Conservation (phyloP, 2,329 filamentous ascomycete genomes). For the Ophiosphaerella korrae region DNA sequence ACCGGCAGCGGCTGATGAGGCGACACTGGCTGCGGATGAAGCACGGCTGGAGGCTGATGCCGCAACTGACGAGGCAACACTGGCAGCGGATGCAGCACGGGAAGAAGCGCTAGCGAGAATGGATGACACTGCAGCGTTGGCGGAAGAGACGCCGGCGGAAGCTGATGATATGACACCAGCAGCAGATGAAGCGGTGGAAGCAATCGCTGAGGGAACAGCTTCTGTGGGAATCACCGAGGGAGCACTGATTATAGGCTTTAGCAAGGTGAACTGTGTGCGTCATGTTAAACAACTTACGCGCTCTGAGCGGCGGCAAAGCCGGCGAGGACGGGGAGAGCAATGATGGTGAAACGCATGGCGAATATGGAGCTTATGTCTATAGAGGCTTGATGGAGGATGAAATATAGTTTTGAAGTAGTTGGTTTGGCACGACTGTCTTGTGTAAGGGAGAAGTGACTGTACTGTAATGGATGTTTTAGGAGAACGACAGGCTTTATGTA, state of each 20-base stretch:
- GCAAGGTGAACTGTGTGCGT: not conserved
- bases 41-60: not conserved
- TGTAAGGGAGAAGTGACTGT: not conserved
- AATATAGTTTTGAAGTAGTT: not conserved
- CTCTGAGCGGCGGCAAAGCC: conserved; percentile 11
- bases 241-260: not conserved
- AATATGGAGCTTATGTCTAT: not conserved
- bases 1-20: conserved; percentile 3
- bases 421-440: not conserved
- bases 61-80: not conserved
- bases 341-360: conserved; percentile 18
- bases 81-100: not conserved
- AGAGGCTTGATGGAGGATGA: not conserved
- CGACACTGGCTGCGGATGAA: not conserved
- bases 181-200: not conserved
- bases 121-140: not conserved
- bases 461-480: not conserved
- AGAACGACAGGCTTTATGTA: not conserved
- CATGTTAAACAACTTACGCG: conserved; percentile 2
- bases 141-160: not conserved
- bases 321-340: conserved; percentile 6
- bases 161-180: not conserved
- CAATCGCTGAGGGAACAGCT: not conserved
- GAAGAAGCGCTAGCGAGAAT: not conserved
- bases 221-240: too few species aligned